Evolutionary conservation across 805 yeast genomes (phyloP).

Genomic region (Brettanomyces anomalus): DNA sequence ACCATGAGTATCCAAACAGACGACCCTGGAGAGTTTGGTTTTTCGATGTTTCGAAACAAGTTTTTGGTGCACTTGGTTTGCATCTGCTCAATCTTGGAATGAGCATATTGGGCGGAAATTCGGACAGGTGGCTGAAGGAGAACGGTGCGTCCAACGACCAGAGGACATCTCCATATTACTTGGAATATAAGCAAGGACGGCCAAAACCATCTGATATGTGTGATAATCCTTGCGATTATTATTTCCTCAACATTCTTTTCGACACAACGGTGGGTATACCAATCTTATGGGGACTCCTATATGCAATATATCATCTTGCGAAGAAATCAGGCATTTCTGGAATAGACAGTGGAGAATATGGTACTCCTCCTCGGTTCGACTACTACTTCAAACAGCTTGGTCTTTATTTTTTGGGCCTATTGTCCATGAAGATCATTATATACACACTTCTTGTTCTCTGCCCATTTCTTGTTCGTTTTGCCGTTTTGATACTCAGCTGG

Average conservation of each 20-base stretch:
- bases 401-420: constrained; percentile 55
- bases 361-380: constrained; percentile 50
- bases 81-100: constrained; percentile 70
- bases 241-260: constrained; percentile 75
- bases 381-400: constrained; percentile 66
- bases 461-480: constrained; percentile 61
- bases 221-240: constrained; percentile 85
- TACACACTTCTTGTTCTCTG: constrained; percentile 49
- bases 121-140: constrained; percentile 12
- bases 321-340: constrained; percentile 35
- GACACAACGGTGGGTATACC: constrained; percentile 95
- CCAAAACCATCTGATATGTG: constrained; percentile 22
- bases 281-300: constrained; percentile 52
- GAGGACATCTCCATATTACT: constrained; percentile 6
- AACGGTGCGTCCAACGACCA: not conserved
- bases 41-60: constrained; percentile 84
- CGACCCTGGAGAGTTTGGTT: constrained; percentile 86
- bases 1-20: constrained; percentile 66
- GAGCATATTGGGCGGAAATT: constrained; percentile 46
- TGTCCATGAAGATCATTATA: constrained; percentile 48
- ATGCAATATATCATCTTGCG: constrained; percentile 39
- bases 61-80: constrained; percentile 77
- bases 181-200: not conserved
- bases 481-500: constrained; percentile 76
- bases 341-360: constrained; percentile 51